Percentiles rank a stretch among this genome's conserved stretches.
These are phyloP conservation scores for Neurospora sp. DNA, from an alignment of 495 filamentous ascomycete species.

Conservation along the genomic window DNA sequence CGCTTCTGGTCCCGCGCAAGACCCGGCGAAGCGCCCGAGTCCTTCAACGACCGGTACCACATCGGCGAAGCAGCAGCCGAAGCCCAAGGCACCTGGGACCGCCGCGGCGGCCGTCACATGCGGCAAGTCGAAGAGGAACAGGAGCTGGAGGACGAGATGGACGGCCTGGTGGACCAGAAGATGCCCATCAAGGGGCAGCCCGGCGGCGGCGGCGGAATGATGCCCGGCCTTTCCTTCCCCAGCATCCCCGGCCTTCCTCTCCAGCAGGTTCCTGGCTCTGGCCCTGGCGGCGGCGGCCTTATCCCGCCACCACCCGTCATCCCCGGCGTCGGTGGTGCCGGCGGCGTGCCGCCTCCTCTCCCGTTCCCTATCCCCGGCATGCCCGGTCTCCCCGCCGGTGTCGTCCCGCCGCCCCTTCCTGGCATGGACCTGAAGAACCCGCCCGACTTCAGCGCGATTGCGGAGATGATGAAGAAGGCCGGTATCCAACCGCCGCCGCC, in stretches of 20 bases:
- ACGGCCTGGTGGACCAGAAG: constrained; percentile 89
- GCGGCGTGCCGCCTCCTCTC: constrained; percentile 23
- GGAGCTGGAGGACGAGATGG: constrained; percentile 84
- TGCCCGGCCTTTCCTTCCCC: constrained; percentile 26
- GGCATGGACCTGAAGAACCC: constrained; percentile 47
- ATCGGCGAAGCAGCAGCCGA: constrained; percentile 90
- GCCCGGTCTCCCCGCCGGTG: constrained; percentile 35
- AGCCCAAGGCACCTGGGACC: constrained; percentile 84
- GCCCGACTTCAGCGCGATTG: constrained; percentile 60
- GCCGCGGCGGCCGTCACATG: constrained; percentile 65
- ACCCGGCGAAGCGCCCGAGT: constrained; percentile 63
- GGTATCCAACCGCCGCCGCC: constrained; percentile 41
- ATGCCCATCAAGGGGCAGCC: constrained; percentile 45
- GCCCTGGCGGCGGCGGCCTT: constrained; percentile 10
- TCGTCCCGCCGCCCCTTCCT: constrained; percentile 38
- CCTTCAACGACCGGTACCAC: constrained; percentile 83
- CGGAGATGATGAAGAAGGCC: constrained; percentile 49
- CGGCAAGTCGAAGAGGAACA: constrained; percentile 87
- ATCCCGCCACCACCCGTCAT: constrained; percentile 21
- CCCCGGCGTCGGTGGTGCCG: constrained; percentile 4
- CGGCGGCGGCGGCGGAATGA: constrained; percentile 22
- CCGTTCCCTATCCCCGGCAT: constrained; percentile 27
- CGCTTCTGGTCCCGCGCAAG: constrained; percentile 88
- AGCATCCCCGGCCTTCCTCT: constrained; percentile 44
- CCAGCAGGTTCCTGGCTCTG: constrained; percentile 17